These are phyloP conservation scores for Melampsora occidentalis DNA, from an alignment of 1,284 basidiomycete species.

Conservation along the genomic window DNA sequence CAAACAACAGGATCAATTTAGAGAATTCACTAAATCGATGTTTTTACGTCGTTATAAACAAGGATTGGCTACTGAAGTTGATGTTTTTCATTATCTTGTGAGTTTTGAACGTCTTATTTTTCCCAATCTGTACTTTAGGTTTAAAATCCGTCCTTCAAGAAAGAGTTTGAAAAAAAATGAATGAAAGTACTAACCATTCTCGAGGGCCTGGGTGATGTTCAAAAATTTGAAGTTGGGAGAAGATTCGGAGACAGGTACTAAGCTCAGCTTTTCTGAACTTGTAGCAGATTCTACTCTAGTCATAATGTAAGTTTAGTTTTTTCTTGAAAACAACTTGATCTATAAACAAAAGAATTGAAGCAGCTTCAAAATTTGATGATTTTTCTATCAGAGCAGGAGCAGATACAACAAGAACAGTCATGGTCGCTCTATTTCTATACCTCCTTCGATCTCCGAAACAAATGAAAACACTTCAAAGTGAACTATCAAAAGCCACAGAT, in stretches of 20 bases:
- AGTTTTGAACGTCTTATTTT: too few species aligned
- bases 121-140: too few species aligned
- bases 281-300: constrained; percentile 33
- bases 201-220: neutral
- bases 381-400: constrained; percentile 47
- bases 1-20: constrained; percentile 21
- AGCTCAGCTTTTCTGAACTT: constrained; percentile 21
- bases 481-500: constrained; percentile 49
- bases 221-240: constrained; percentile 23
- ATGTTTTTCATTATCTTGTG: constrained; percentile 41
- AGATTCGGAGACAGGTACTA: constrained; percentile 35
- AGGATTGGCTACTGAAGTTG: constrained; percentile 21
- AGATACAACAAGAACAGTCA: constrained; percentile 50
- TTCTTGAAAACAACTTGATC: neutral
- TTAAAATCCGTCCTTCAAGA: too few species aligned
- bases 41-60: constrained; percentile 27
- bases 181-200: neutral
- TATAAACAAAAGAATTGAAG: too few species aligned
- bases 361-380: neutral
- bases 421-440: constrained; percentile 50
- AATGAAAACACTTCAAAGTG: constrained; percentile 48
- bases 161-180: neutral
- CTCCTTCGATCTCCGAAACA: constrained; percentile 48
- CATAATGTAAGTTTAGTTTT: constrained; percentile 19
- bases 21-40: constrained; percentile 34